These are phyloP conservation scores for Pichia phayaonensis DNA, from an alignment of 805 yeast genomes.

Conservation along the genomic window DNA sequence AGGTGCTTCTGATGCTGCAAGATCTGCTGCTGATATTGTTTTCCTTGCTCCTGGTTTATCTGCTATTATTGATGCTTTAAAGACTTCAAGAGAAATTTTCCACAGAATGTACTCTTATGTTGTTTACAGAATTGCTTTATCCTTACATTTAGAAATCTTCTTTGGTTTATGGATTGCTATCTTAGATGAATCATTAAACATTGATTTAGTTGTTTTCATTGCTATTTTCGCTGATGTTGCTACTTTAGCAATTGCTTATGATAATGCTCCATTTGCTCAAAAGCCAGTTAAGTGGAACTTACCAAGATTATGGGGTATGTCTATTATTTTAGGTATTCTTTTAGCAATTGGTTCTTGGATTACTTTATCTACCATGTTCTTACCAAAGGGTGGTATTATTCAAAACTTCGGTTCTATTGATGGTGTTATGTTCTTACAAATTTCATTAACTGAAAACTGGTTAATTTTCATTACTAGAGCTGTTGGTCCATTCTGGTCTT, in stretches of 20 bases:
- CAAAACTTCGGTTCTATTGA: slow-evolving; percentile 94
- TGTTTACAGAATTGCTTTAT: slow-evolving; percentile 95
- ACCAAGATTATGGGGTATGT: slow-evolving; percentile 97
- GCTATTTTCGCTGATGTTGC: slow-evolving; percentile 98
- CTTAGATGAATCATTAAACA: slow-evolving; percentile 76
- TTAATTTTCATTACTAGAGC: slow-evolving; percentile 95
- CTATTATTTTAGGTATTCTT: slow-evolving; percentile 75
- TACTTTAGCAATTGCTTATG: slow-evolving; percentile 94
- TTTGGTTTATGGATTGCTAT: slow-evolving; percentile 96
- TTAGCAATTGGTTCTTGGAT: slow-evolving; percentile 93
- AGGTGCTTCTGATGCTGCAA: slow-evolving; percentile 96
- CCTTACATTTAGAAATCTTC: slow-evolving; percentile 90
- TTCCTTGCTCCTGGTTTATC: slow-evolving; percentile 93
- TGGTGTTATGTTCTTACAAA: slow-evolving; percentile 89
- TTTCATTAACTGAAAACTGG: slow-evolving; percentile 95
- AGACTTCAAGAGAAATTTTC: slow-evolving; percentile 95
- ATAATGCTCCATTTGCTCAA: slow-evolving; percentile 92
- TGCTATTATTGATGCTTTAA: slow-evolving; percentile 89
- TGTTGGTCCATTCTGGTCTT: slow-evolving; percentile 98
- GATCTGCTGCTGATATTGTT: slow-evolving; percentile 95
- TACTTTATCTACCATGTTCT: slow-evolving; percentile 88
- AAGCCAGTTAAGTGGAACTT: slow-evolving; percentile 94
- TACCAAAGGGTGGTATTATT: slow-evolving; percentile 86
- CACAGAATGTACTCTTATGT: slow-evolving; percentile 98
- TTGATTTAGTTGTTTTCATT: slow-evolving; percentile 90